phyloP scores from a whole-genome alignment of 257 asterid species.

The Osmanthus fragrans region DNA sequence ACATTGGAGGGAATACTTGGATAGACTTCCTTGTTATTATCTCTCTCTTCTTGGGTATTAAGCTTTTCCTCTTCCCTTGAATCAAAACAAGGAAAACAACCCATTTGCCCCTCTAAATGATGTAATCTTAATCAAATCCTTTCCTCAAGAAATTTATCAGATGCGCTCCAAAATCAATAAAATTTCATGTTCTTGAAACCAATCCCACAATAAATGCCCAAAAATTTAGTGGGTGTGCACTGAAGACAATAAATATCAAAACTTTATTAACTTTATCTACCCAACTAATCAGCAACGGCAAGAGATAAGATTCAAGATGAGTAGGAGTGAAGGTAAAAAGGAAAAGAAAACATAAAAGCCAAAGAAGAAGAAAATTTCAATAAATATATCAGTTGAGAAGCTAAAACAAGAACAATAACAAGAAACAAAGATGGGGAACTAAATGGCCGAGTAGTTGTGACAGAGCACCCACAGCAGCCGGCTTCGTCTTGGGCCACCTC shows the following conservation, averaged over 20 bases:
- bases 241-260: not conserved
- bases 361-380: not conserved
- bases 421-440: not conserved
- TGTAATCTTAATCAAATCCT: conserved; percentile 16
- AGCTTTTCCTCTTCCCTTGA: conserved; percentile 54
- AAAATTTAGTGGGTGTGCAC: not conserved
- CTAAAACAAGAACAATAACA: not conserved
- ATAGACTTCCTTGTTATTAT: conserved; percentile 41
- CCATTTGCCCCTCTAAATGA: conserved; percentile 38
- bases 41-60: conserved; percentile 42
- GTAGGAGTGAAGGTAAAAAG: not conserved
- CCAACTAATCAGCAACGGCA: conserved; percentile 17
- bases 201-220: conserved; percentile 7
- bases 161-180: conserved; percentile 23
- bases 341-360: not conserved
- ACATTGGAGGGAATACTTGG: conserved; percentile 37
- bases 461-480: conserved; percentile 47
- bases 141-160: conserved; percentile 7
- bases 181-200: conserved; percentile 22
- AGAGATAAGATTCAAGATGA: conserved; percentile 3
- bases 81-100: conserved; percentile 65
- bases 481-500: conserved; percentile 31
- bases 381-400: not conserved
- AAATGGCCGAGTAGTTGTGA: conserved; percentile 20
- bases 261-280: not conserved